Evolutionary conservation across 441 rosid genomes (phyloP), one percentile per base, ranked within the genome.

Genomic region (Syzygium syzygioides): DNA sequence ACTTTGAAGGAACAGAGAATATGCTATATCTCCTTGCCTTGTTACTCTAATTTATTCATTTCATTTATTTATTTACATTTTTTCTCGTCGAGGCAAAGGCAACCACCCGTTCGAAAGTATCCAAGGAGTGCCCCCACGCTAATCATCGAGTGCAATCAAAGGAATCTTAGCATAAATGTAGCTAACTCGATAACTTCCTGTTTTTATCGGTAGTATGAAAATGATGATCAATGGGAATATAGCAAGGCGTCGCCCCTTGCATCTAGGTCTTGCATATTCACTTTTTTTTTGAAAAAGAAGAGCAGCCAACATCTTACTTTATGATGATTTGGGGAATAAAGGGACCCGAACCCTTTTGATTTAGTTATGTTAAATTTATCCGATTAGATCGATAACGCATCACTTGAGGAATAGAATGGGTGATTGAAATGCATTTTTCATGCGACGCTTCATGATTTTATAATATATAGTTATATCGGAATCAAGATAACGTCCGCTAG

Each of bases 401-500:
- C 0, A 0, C 50, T 34, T 1, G 4, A 71, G 50, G 11, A 37
- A 71, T 19, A 3, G 37, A 23, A 37, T 37, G n/a, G 7, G 3
- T 23, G 5, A 41, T 76, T 76, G 26, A 37, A 71, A 23, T 76
- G n/a, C 9, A 37, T 12, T 41, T 41, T 3, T 41, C 3, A 11
- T 2, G 4, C 20, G 5, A 41, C 0, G 3, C 4, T 9, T 12
- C 28, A 13, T 1, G 1, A 41, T 41, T 37, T 37, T 76, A 41
- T 20, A 6, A 41, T 4, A 3, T 34, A 5, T 0, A 19, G 1
- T 0, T 71, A 0, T 37, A 37, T 20, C 2, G 1, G 17, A 23
- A 12, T 76, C 0, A 0, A 1, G 9, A 71, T 25, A 71, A 3
- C 1, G 1, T 37, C 5, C 3, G 5, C 3, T 76, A 23, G 2